These are phyloP conservation scores for Pseudocercospora eumusae DNA, from an alignment of 2,329 filamentous ascomycete species.

Conservation along the genomic window DNA sequence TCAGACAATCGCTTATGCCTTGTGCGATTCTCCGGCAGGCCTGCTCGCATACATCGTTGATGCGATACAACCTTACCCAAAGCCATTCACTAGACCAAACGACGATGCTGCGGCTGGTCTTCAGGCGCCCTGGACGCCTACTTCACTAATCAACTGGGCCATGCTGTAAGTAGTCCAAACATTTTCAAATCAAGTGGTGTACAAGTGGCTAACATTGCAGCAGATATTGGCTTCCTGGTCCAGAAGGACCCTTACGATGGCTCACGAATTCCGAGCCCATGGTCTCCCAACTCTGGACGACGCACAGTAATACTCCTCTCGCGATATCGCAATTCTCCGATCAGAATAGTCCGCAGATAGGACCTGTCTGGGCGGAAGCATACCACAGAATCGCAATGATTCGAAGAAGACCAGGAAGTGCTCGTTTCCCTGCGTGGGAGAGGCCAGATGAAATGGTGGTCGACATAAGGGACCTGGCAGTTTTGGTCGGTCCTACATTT, in stretches of 20 bases:
- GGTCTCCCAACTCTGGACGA: constrained; percentile 32
- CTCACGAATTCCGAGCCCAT: constrained; percentile 40
- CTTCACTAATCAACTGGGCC: constrained; percentile 62
- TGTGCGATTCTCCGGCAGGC: constrained; percentile 64
- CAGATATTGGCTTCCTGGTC: constrained; percentile 63
- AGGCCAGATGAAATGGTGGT: constrained; percentile 43
- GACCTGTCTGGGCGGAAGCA: constrained; percentile 44
- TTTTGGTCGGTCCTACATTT: constrained; percentile 13
- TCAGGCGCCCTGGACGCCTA: constrained; percentile 39
- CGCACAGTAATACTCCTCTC: constrained; percentile 40
- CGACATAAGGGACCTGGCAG: constrained; percentile 46
- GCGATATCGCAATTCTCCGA: constrained; percentile 46
- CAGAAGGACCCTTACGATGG: constrained; percentile 61
- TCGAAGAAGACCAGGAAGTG: constrained; percentile 37
- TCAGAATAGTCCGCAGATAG: constrained; percentile 15
- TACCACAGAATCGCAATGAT: constrained; percentile 44
- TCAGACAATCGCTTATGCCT: constrained; percentile 60
- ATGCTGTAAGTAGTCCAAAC: constrained; percentile 47
- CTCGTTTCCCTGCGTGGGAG: constrained; percentile 45
- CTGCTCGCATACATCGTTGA: constrained; percentile 57
- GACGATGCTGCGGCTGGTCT: not conserved
- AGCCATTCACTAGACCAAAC: not conserved
- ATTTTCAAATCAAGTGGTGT: not conserved
- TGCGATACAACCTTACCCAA: constrained; percentile 26
- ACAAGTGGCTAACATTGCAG: not conserved